Percentiles rank a stretch among this genome's conserved stretches.
Evolutionary conservation across 2,329 filamentous ascomycete genomes (phyloP).

Genomic region (Myriosclerotinia duriaeana): DNA sequence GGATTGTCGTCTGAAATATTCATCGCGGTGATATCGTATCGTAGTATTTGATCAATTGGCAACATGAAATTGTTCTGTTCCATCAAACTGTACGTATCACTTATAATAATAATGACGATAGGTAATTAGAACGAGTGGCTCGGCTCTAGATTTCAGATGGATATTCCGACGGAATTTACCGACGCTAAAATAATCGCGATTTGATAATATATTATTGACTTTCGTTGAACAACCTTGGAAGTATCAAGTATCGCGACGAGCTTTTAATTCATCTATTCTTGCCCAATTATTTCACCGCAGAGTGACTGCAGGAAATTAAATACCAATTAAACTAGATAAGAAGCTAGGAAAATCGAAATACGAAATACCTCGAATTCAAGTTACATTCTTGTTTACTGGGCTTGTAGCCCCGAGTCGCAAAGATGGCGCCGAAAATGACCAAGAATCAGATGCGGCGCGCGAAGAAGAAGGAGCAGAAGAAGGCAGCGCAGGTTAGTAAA

Average conservation of each 20-base stretch:
- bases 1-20: conserved; percentile 13
- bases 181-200: conserved; percentile 33
- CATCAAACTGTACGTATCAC: not conserved
- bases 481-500: conserved; percentile 54
- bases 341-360: not conserved
- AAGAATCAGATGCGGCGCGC: conserved; percentile 93
- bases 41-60: conserved; percentile 23
- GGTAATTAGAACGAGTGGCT: not conserved
- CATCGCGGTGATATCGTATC: conserved; percentile 20
- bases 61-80: conserved; percentile 22
- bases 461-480: conserved; percentile 92
- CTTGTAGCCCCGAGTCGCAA: conserved; percentile 39
- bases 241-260: conserved; percentile 1
- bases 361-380: not conserved
- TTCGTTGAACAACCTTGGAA: conserved; percentile 6
- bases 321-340: not conserved
- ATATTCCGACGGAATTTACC: conserved; percentile 24
- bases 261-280: not conserved
- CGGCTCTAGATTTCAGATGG: not conserved
- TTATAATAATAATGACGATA: conserved; percentile 8
- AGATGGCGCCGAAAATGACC: conserved; percentile 73
- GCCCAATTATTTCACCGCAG: not conserved
- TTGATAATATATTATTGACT: conserved; percentile 25
- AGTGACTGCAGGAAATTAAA: not conserved
- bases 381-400: conserved; percentile 19